Evolutionary conservation across 805 yeast species (phyloP), one percentile per base, ranked within the genome.

Genomic region (Metschnikowia lunata): DNA sequence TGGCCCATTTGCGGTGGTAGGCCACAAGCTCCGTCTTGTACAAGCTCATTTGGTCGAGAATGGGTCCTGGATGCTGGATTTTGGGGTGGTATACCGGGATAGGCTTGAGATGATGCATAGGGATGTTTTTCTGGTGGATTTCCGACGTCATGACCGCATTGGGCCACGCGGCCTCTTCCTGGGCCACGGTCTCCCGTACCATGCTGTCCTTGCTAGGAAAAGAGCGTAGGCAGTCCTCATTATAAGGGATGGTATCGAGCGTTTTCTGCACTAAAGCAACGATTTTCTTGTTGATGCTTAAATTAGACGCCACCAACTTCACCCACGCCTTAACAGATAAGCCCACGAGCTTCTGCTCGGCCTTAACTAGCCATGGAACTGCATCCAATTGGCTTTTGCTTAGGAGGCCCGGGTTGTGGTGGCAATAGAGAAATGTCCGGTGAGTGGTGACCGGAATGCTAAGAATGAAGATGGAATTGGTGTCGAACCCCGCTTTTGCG

Each of bases 151-250:
- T 23, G 15, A 54, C 52, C 33, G 46, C 51, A 8, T 34, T 34
- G 4, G 52, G 50, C 30, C 40, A 40, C 3, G 15, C 14, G 10
- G 44, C 43, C 12, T 47, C 33, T 12, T 54, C 49, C n/a, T 15
- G 23, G 35, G 60, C 59, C 43, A 66, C 67, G 42, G 74, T 61
- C 49, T 71, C 75, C 34, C 87, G 65, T 30, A 80, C 63, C 63
- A 86, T 74, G 30, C 82, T 69, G 31, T 67, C 63, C 45, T 78
- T 75, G 3, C 89, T 80, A 1, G 98, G 97, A 23, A 91, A 77
- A 2, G 91, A 77, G 48, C 80, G 72, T 47, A 90, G 68, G 37
- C 88, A 78, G 55, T 79, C 76, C 58, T 90, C 98, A 51, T 83
- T 81, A 78, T 91, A 90, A 2, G 91, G 88, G 7, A 86, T 79